Evolutionary conservation across 2,329 filamentous ascomycete genomes (phyloP), one percentile per base, ranked within the genome.

Genomic region (Hirsutella thompsonii): DNA sequence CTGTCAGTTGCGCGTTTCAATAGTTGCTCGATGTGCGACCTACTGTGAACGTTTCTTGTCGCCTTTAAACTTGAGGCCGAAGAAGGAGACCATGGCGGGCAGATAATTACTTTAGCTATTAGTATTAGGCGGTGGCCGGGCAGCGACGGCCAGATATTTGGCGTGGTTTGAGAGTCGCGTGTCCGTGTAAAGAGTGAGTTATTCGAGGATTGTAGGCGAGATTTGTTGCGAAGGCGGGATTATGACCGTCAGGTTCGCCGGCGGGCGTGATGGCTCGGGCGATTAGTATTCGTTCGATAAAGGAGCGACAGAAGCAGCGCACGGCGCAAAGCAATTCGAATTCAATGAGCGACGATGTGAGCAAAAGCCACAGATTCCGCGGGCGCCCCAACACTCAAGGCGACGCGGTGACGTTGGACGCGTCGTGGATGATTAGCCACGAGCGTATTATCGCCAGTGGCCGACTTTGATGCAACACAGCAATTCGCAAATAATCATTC

Each of bases 1-100:
- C 11, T 16, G 29, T 33, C 16, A 30, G 28, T 16, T 19, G n/a
- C n/a, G n/a, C n/a, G n/a, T n/a, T 14, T 13, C 14, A 10, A 32
- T 11, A 13, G 32, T 32, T 20, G 23, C n/a, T 20, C 8, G 13
- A 8, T 5, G 34, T 13, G 42, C 6, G 30, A 44, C 56, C 51
- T 55, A 65, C 70, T 64, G 55, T n/a, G 60, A 68, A 66, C 72
- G 74, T 57, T 76, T 76, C 60, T 68, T 75, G 46, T 72, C 69
- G 49, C 64, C 63, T 38, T 71, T 69, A 44, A 76, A 61, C 53
- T 69, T 74, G 52, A 77, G 58, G 38, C 72, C 72, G 47, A 76
- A 75, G 47, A 77, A 73, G 2, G 74, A 75, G 19, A 76, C 73
- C 74, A 77, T 76, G 36, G 23, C 20, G 30, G 20, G 18, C 21